Conservation (phyloP, 345 rosid genomes). For the thale cress (Arabidopsis thaliana) region DNA sequence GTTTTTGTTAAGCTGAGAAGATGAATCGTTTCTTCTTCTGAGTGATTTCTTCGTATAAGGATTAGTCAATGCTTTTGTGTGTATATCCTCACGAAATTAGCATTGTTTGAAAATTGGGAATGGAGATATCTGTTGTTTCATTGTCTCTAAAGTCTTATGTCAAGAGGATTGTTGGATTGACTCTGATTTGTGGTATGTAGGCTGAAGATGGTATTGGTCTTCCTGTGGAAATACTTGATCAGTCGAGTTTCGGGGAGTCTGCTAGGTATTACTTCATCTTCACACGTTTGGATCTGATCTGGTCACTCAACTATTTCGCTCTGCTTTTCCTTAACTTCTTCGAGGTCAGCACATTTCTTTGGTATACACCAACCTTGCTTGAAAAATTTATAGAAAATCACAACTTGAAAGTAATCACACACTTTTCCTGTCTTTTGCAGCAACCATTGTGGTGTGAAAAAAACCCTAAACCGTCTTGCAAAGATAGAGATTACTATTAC, state of each 20-base stretch:
- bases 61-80: not conserved
- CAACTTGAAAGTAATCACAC: not conserved
- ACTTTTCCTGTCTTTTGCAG: conserved; percentile 50
- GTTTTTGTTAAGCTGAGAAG: not conserved
- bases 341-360: conserved; percentile 62
- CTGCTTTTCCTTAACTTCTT: conserved; percentile 74
- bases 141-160: not conserved
- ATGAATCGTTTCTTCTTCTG: not conserved
- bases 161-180: conserved; percentile 7
- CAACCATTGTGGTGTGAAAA: conserved; percentile 89
- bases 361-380: not conserved
- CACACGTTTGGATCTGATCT: conserved; percentile 63
- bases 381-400: not conserved
- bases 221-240: conserved; percentile 86
- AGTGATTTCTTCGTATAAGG: not conserved
- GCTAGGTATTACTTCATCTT: conserved; percentile 71
- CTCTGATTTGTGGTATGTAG: conserved; percentile 48
- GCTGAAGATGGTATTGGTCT: conserved; percentile 96
- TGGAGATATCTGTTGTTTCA: not conserved
- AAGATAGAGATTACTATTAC: conserved; percentile 72
- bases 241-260: conserved; percentile 63
- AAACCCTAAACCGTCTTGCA: conserved; percentile 58
- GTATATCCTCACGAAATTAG: not conserved
- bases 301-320: conserved; percentile 92
- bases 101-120: conserved; percentile 18